phyloP scores from a whole-genome alignment of 768 basidiomycete species.

The Amanita jacksonii region DNA sequence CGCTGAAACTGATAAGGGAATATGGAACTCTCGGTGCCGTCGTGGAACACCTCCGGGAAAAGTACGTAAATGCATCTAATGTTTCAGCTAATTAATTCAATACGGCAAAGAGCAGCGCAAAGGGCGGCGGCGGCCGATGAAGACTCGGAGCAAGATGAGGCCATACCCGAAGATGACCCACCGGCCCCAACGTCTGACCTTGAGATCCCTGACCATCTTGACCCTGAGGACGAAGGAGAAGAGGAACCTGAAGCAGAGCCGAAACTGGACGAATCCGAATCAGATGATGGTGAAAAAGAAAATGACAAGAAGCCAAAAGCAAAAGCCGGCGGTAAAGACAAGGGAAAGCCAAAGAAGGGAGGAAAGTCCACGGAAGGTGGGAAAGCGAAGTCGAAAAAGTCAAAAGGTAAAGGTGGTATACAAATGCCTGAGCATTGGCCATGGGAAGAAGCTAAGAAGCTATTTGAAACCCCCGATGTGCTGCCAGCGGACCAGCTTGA shows the following conservation, averaged over 20 bases:
- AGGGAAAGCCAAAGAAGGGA: background rate
- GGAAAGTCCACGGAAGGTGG: conserved; percentile 21
- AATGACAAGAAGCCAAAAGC: background rate
- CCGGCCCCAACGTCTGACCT: conserved; percentile 37
- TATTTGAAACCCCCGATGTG: conserved; percentile 90
- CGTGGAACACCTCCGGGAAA: conserved; percentile 69
- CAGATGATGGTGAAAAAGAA: conserved; percentile 1
- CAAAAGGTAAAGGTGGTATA: conserved; percentile 21
- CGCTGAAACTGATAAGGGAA: conserved; percentile 86
- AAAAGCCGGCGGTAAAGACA: background rate
- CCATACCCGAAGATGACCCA: conserved; percentile 20
- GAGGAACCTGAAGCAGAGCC: conserved; percentile 10
- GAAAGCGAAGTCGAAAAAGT: conserved; percentile 14
- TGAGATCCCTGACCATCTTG: conserved; percentile 25
- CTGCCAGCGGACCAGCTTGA: conserved; percentile 77
- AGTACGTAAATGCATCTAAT: conserved; percentile 32
- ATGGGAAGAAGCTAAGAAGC: conserved; percentile 87
- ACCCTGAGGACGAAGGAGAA: conserved; percentile 13
- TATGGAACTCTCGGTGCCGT: conserved; percentile 63
- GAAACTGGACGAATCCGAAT: background rate
- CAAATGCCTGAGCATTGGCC: conserved; percentile 92
- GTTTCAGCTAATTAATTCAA: background rate
- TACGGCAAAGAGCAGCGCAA: conserved; percentile 29
- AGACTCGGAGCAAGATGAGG: conserved; percentile 23
- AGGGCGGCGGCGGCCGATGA: conserved; percentile 26